phyloP scores from a whole-genome alignment of 2,329 filamentous ascomycete genomes.

The Whalleya microplaca region DNA sequence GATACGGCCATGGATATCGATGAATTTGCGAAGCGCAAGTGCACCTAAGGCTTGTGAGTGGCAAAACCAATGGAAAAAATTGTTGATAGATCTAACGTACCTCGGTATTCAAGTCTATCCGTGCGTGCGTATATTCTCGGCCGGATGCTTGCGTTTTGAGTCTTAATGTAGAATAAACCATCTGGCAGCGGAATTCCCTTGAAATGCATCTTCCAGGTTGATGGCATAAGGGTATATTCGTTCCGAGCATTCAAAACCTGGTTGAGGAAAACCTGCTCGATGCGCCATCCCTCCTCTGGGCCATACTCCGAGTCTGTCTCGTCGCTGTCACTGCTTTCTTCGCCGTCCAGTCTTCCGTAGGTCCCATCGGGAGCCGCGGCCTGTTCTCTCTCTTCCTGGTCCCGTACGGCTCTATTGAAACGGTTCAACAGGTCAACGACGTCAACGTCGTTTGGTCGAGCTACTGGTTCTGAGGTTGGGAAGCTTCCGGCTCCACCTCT shows the following conservation, averaged over 20 bases:
- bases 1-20: constrained; percentile 31
- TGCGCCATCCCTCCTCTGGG: constrained; percentile 28
- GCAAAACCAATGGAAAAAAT: not conserved
- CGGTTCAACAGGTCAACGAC: not conserved
- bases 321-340: too few relatives aligned
- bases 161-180: constrained; percentile 35
- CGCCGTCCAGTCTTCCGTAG: too few relatives aligned
- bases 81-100: constrained; percentile 23
- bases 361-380: too few relatives aligned
- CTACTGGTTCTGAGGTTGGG: not conserved
- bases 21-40: constrained; percentile 31
- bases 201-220: constrained; percentile 38
- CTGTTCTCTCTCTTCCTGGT: not conserved
- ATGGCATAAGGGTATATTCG: constrained; percentile 37
- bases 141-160: constrained; percentile 26
- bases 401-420: not conserved
- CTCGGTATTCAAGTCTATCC: constrained; percentile 34
- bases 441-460: not conserved
- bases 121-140: constrained; percentile 37
- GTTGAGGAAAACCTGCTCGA: constrained; percentile 36
- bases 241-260: constrained; percentile 34
- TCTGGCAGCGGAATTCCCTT: constrained; percentile 37
- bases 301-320: constrained; percentile 16
- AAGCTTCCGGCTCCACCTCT: not conserved
- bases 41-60: constrained; percentile 27